Percentiles rank a stretch among this genome's conserved stretches.
Evolutionary conservation across 192 early-diverging fungal species (phyloP).

Genomic region (Coemansia guatemalensis): DNA sequence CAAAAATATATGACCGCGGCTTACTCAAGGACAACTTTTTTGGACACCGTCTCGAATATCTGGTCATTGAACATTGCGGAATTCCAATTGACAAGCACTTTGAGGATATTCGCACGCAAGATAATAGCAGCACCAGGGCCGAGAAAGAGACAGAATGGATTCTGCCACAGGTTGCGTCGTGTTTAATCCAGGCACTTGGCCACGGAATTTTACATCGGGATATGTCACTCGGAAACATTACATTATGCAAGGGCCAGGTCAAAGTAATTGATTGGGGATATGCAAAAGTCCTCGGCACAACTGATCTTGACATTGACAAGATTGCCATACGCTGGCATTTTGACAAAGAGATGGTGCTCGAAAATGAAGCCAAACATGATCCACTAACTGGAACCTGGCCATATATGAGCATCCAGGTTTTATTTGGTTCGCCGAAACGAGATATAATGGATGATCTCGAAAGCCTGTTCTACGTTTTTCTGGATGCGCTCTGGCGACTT

Average conservation of each 20-base stretch:
- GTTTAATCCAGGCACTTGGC: conserved; percentile 3
- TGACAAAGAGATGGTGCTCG: neutral
- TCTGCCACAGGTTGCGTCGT: neutral
- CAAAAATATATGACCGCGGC: conserved; percentile 16
- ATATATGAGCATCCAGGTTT: conserved; percentile 8
- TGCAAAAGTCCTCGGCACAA: neutral
- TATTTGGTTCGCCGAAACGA: neutral
- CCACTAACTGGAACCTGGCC: neutral
- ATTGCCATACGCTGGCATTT: neutral
- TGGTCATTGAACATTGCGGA: conserved; percentile 24
- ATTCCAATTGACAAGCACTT: neutral
- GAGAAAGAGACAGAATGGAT: too few relatives aligned
- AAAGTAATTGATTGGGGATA: conserved; percentile 22
- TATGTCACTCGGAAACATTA: conserved; percentile 13
- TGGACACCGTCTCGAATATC: conserved; percentile 18
- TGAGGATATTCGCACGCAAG: neutral
- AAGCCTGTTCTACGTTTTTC: conserved; percentile 13
- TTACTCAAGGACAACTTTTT: conserved; percentile 10
- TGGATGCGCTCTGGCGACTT: conserved; percentile 4
- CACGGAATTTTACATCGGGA: conserved; percentile 7
- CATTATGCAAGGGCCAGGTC: neutral
- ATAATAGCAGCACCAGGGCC: neutral
- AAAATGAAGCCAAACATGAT: neutral
- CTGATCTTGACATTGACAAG: neutral
- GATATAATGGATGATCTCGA: conserved; percentile 14